Base-by-base conservation (phyloP, 176 grass and related monocot genomes). In the Poa annua region DNA sequence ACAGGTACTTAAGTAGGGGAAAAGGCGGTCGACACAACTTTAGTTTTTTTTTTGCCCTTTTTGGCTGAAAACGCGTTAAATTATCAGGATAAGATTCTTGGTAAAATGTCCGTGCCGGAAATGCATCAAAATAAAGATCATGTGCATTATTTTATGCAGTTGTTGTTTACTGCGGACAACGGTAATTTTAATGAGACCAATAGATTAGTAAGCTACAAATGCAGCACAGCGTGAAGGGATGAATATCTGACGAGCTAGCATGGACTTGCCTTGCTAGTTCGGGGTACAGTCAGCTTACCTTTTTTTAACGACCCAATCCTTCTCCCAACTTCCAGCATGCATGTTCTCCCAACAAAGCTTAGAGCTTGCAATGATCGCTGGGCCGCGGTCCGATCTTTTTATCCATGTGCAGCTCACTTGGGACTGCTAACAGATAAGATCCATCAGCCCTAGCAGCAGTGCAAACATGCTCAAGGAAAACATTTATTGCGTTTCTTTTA, bases 271-370 rank as follows among this genome's bases (percentile, higher is more conserved):
- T 20, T 45, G 42, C 42, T 45, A 59, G 49, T 77, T 82, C 81
- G 2, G 51, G 71, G 59, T 60, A 72, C 76, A 76, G 45, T 21
- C 32, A 48, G 9, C 17, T 63, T 82, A 16, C 16, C 73, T 72
- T 84, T 25, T 63, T 61, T 63, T 36, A 16, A 62, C 1, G 59
- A 32, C 12, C 59, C 0, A 33, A 7, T 69, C 25, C 9, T 79
- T 45, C 42, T 71, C 63, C 73, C 41, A 49, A 41, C 75, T 80
- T 85, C 29, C 81, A 85, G 36, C 41, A 41, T 49, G 50, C 77
- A 86, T 44, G 71, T 80, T 85, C 74, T 86, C 77, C 67, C 79
- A 84, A 55, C 38, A 66, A 87, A 77, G 29, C 33, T 54, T 14
- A 38, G 44, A 59, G 15, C 14, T 52, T 64, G 86, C 21, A 77